phyloP scores from a whole-genome alignment of 371 early-diverging fungal species.

The Circinella umbellata region DNA sequence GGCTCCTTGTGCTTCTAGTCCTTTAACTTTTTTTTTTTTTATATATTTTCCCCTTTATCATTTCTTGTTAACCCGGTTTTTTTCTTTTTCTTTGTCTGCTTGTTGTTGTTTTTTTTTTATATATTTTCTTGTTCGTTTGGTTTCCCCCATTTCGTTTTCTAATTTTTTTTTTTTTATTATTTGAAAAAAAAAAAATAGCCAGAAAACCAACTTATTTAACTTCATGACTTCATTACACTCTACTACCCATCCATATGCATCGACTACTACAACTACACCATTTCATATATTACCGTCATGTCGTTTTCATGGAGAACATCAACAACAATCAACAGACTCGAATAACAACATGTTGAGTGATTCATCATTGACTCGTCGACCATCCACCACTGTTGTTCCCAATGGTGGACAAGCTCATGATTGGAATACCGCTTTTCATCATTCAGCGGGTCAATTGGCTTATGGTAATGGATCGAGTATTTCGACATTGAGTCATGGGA shows the following conservation, averaged over 20 bases:
- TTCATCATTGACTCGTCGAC: neutral
- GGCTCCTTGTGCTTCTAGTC: constrained; percentile 1
- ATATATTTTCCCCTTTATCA: neutral
- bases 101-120: no score
- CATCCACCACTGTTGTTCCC: neutral
- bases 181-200: neutral
- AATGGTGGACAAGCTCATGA: neutral
- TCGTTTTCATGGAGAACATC: constrained; percentile 15
- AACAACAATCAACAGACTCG: constrained; percentile 4
- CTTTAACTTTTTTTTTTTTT: neutral
- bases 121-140: neutral
- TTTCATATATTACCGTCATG: constrained; percentile 15
- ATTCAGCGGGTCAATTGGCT: neutral
- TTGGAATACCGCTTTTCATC: constrained; percentile 13
- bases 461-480: neutral
- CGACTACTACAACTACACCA: neutral
- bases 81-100: constrained; percentile 1
- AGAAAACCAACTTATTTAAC: neutral
- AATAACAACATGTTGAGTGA: constrained; percentile 4
- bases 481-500: no score
- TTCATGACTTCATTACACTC: constrained; percentile 30
- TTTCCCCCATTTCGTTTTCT: neutral
- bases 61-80: neutral
- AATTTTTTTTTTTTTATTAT: constrained; percentile 10
- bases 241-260: constrained; percentile 17